Percentiles rank a stretch among this genome's conserved stretches.
These are phyloP conservation scores for Quercus tomentella DNA, from an alignment of 331 rosid species.

Conservation along the genomic window DNA sequence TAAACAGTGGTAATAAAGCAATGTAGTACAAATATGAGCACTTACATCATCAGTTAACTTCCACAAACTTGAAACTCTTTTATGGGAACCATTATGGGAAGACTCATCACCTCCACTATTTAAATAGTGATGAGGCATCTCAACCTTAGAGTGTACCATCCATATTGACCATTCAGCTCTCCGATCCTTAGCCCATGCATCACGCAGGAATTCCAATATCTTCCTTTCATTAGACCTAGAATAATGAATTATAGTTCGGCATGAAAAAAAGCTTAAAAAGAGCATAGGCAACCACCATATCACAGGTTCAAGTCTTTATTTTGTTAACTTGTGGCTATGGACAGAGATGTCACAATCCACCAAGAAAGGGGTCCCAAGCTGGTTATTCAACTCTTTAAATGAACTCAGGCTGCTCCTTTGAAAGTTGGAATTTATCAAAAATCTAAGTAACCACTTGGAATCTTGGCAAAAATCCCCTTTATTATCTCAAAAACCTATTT, in stretches of 20 bases:
- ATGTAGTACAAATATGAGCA: constrained; percentile 13
- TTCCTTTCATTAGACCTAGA: constrained; percentile 65
- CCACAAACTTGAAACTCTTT: constrained; percentile 60
- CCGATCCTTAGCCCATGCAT: constrained; percentile 75
- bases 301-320: neutral
- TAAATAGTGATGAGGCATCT: constrained; percentile 85
- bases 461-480: neutral
- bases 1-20: neutral
- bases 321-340: neutral
- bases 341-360: neutral
- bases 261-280: constrained; percentile 11
- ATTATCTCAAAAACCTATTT: neutral
- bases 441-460: neutral
- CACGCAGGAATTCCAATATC: constrained; percentile 61
- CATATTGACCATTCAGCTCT: constrained; percentile 96
- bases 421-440: neutral
- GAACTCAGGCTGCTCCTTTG: neutral
- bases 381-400: neutral
- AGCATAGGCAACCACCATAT: neutral
- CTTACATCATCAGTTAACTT: constrained; percentile 84
- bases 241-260: constrained; percentile 27
- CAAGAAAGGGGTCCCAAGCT: neutral
- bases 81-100: constrained; percentile 51
- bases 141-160: constrained; percentile 89
- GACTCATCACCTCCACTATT: constrained; percentile 57